Base-by-base conservation (phyloP, 495 filamentous ascomycete genomes). In the Aspergillus biplanus region DNA sequence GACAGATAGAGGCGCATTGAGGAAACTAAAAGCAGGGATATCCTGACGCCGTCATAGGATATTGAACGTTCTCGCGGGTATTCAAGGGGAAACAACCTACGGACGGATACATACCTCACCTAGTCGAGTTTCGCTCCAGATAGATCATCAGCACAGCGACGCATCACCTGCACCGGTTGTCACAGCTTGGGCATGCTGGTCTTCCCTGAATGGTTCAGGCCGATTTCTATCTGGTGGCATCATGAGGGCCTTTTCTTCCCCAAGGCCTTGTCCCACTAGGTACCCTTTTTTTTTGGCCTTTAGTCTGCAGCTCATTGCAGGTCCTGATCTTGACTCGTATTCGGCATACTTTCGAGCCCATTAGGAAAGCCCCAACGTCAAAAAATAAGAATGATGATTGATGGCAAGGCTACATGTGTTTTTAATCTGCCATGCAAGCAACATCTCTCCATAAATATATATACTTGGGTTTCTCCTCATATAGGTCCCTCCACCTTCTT, bases 101-200 rank as follows among this genome's bases (percentile, higher is more conserved):
- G 27, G 16, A 57, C 15, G 13, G 31, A 7, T 56, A 11, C 15
- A 56, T 56, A 33, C n/a, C 52, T 37, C 42, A 42, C 18, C 46
- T 58, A 44, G 39, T 39, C 44, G 47, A 31, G 32, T 56, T 62
- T 56, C 61, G 55, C 48, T 57, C 32, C 27, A 34, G 9, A 59
- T 47, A 47, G 42, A 59, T 62, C 62, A 62, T 47, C 55, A 52
- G 44, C 59, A 62, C 31, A 48, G 31, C 58, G 39, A 64, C 48
- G 27, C 46, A 67, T 67, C 65, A 67, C 46, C 61, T 67, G 65
- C 52, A 52, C 48, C 16, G 39, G 32, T 32, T 52, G 58, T 52
- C 58, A 60, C 58, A 60, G 34, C 47, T 42, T 62, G 33, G 37
- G 58, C 16, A 59, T 59, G 31, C 21, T 9, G 31, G 31, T 44